phyloP scores from a whole-genome alignment of 345 rosid genomes.

The Raphanus raphanistrum region DNA sequence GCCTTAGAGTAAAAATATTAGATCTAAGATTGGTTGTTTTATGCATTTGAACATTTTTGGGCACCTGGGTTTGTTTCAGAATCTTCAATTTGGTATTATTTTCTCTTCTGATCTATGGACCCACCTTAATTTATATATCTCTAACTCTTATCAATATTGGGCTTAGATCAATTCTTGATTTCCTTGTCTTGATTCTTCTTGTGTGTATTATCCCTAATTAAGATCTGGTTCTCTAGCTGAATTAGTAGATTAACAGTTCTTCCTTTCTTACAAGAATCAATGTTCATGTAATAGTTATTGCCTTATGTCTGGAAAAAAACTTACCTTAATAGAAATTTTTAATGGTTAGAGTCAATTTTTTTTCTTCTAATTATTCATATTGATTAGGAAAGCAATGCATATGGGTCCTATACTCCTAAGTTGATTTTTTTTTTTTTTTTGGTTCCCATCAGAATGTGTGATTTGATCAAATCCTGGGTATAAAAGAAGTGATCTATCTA shows the following conservation, averaged over 20 bases:
- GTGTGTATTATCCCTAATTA: background rate
- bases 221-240: conserved; percentile 10
- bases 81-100: conserved; percentile 32
- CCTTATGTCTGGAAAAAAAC: background rate
- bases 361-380: background rate
- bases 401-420: background rate
- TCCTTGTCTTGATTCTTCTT: background rate
- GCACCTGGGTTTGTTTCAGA: conserved; percentile 38
- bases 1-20: conserved; percentile 24
- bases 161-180: conserved; percentile 22
- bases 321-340: conserved; percentile 9
- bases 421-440: background rate
- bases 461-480: conserved; percentile 6
- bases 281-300: background rate
- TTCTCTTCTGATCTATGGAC: conserved; percentile 33
- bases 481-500: conserved; percentile 19
- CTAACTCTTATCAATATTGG: background rate
- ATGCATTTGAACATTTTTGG: conserved; percentile 31
- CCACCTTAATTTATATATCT: conserved; percentile 13
- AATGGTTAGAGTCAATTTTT: background rate
- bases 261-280: background rate
- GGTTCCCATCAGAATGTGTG: background rate
- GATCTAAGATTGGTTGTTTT: conserved; percentile 25
- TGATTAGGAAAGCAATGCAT: background rate
- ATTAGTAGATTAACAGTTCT: background rate